phyloP scores from a whole-genome alignment of 2,329 filamentous ascomycete genomes.

The Daldinia sp. region DNA sequence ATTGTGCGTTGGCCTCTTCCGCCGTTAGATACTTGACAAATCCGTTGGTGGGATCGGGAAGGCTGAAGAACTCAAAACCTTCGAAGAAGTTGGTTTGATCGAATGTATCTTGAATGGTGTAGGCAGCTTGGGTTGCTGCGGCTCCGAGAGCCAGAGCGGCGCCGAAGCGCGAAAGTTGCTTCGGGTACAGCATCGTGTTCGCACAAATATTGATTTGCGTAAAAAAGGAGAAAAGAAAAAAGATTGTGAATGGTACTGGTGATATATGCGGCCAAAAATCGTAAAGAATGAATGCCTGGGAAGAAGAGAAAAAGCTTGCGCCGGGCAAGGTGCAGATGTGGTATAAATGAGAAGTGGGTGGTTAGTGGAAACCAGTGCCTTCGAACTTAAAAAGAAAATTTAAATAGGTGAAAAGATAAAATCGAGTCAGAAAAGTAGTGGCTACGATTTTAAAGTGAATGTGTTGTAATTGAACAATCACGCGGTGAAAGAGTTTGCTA shows the following conservation, averaged over 20 bases:
- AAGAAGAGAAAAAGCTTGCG: constrained; percentile 29
- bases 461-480: constrained; percentile 36
- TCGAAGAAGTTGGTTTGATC: constrained; percentile 64
- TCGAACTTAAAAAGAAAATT: constrained; percentile 26
- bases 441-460: constrained; percentile 12
- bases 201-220: not conserved
- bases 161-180: constrained; percentile 38
- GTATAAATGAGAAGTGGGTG: constrained; percentile 2
- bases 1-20: constrained; percentile 62
- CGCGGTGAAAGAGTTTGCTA: constrained; percentile 18
- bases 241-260: not conserved
- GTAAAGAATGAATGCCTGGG: constrained; percentile 6
- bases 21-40: constrained; percentile 75
- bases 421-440: constrained; percentile 29
- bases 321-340: constrained; percentile 37
- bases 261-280: not conserved
- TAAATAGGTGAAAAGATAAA: constrained; percentile 22
- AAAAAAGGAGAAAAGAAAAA: constrained; percentile 21
- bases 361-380: not conserved
- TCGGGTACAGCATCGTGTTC: constrained; percentile 38
- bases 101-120: constrained; percentile 58
- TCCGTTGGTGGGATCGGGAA: constrained; percentile 74
- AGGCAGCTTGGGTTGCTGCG: constrained; percentile 45
- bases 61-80: constrained; percentile 63
- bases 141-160: constrained; percentile 37